Evolutionary conservation across 148 eudicot genomes (phyloP).

Genomic region (Nepenthes gracilis): DNA sequence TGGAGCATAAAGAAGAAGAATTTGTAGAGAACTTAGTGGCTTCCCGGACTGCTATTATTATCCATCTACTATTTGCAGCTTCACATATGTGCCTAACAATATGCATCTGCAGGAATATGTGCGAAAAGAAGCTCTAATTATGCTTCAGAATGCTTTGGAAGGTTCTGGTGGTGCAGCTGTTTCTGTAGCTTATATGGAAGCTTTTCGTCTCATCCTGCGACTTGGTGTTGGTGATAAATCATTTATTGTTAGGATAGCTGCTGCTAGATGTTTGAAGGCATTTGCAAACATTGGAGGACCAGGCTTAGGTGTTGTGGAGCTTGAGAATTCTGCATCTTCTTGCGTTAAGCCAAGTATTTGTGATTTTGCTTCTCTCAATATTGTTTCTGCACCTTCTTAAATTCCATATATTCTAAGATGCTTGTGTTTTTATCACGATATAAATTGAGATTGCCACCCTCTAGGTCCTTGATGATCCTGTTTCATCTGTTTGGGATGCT

Average conservation of each 20-base stretch:
- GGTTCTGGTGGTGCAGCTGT: constrained; percentile 81
- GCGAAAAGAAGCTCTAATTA: constrained; percentile 78
- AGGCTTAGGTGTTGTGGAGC: constrained; percentile 77
- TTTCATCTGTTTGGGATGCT: constrained; percentile 79
- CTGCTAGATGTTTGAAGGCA: constrained; percentile 95
- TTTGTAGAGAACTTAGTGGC: too few species aligned
- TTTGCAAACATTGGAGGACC: constrained; percentile 93
- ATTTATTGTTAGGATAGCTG: constrained; percentile 81
- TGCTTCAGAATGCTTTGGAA: constrained; percentile 97
- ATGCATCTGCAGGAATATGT: constrained; percentile 64
- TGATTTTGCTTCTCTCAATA: constrained; percentile 3
- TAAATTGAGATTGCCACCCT: constrained; percentile 8
- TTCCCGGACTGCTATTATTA: too few species aligned
- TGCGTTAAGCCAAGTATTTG: constrained; percentile 65
- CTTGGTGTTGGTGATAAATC: constrained; percentile 79
- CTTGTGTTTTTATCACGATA: too few species aligned
- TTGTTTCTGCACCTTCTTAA: constrained; percentile 5
- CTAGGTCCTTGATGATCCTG: constrained; percentile 87
- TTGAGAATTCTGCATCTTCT: constrained; percentile 66
- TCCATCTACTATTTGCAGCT: too few species aligned
- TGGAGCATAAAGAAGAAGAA: too few species aligned
- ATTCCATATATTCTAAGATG: neutral
- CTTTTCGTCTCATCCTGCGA: constrained; percentile 64
- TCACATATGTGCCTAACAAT: too few species aligned
- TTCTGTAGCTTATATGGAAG: constrained; percentile 73